These are phyloP conservation scores for Fusarium tricinctum DNA, from an alignment of 2,329 filamentous ascomycete species.

Conservation along the genomic window DNA sequence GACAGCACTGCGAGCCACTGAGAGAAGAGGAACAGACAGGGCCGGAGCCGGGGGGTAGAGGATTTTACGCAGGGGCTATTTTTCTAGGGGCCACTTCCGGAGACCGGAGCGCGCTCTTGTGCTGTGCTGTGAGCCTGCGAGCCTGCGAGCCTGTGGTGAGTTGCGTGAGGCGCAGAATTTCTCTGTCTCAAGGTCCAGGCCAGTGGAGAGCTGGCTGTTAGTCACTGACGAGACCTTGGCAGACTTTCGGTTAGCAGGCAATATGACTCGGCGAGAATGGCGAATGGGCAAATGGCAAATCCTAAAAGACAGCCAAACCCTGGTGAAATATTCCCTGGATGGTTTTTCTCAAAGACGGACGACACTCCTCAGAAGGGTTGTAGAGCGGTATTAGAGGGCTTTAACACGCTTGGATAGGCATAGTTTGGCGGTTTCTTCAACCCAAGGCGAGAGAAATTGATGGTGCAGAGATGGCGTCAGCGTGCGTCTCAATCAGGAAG, in stretches of 20 bases:
- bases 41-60: conserved; percentile 17
- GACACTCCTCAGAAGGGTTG: conserved; percentile 18
- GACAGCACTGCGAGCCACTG: conserved; percentile 2
- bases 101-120: conserved; percentile 32
- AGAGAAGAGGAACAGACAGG: conserved; percentile 22
- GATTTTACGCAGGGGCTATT: conserved; percentile 6
- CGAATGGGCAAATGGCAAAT: conserved; percentile 13
- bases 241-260: conserved; percentile 2
- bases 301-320: conserved; percentile 10
- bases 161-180: conserved; percentile 24
- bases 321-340: not conserved
- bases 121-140: conserved; percentile 7
- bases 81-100: conserved; percentile 17
- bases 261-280: conserved; percentile 25
- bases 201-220: conserved; percentile 28
- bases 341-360: conserved; percentile 5
- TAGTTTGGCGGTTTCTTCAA: conserved; percentile 2
- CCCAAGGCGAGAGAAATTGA: conserved; percentile 11
- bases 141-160: not conserved
- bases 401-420: conserved; percentile 5
- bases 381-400: conserved; percentile 8
- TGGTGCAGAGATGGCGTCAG: conserved; percentile 41
- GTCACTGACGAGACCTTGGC: conserved; percentile 23
- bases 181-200: conserved; percentile 4
- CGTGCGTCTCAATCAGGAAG: conserved; percentile 15